Evolutionary conservation across 2,329 filamentous ascomycete genomes (phyloP).

Genomic region (Pseudogymnoascus sp.): DNA sequence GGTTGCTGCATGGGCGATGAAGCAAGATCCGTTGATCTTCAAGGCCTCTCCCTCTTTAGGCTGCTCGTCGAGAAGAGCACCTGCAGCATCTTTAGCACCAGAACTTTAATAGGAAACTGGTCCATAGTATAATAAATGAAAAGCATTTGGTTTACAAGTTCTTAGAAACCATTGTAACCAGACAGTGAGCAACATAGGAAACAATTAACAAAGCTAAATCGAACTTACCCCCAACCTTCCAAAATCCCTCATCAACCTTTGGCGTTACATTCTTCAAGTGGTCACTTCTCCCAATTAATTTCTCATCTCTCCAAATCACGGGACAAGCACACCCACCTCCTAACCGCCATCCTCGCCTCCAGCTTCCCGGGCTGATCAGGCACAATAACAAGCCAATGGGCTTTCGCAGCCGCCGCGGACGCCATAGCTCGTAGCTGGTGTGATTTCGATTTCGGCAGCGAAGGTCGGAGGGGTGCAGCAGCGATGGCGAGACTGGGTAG

Average conservation of each 20-base stretch:
- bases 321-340: conserved; percentile 39
- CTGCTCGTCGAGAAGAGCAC: conserved; percentile 59
- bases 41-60: conserved; percentile 51
- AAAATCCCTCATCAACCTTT: conserved; percentile 44
- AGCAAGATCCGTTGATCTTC: conserved; percentile 66
- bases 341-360: conserved; percentile 54
- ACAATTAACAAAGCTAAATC: not conserved
- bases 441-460: not conserved
- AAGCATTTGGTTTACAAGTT: not conserved
- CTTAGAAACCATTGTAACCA: not conserved
- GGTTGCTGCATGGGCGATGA: conserved; percentile 59
- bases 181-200: not conserved
- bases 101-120: not conserved
- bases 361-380: conserved; percentile 56
- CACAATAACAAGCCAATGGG: conserved; percentile 62
- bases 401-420: conserved; percentile 30
- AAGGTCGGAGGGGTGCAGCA: not conserved
- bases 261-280: conserved; percentile 41
- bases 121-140: not conserved
- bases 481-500: not conserved
- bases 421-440: conserved; percentile 10
- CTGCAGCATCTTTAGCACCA: conserved; percentile 31
- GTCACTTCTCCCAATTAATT: conserved; percentile 16
- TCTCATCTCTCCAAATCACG: not conserved
- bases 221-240: conserved; percentile 57